Evolutionary conservation across 768 basidiomycete genomes (phyloP), one percentile per base, ranked within the genome.

Genomic region (Tricholoma matsutake): DNA sequence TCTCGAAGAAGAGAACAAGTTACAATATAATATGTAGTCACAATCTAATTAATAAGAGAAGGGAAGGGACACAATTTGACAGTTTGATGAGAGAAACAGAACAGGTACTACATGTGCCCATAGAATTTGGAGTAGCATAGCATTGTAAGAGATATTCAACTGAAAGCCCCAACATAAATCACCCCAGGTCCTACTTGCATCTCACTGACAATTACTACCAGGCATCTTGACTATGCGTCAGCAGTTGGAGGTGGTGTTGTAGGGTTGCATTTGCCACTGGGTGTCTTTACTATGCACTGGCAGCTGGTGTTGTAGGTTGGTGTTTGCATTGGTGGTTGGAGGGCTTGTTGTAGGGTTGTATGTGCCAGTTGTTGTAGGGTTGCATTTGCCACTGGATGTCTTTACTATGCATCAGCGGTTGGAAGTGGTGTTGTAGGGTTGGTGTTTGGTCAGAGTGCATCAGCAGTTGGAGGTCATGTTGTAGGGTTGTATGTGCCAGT

Each of bases 381-480:
- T 35, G 39, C 16, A n/a, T 41, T 91, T 94, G 67, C 97, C 96
- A 79, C 96, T 96, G 60, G 97, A 97, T 39, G 97, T 98, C 85
- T 98, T 98, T 63, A 98, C 87, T 4, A 32, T 32, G 31, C 31
- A n/a, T n/a, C n/a, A n/a, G n/a, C n/a, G n/a, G n/a, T n/a, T n/a
- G n/a, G n/a, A n/a, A n/a, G n/a, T n/a, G n/a, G n/a, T n/a, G n/a
- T n/a, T n/a, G n/a, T n/a, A n/a, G n/a, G n/a, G n/a, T n/a, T n/a
- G n/a, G n/a, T n/a, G n/a, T n/a, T n/a, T n/a, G n/a, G n/a, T n/a
- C n/a, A n/a, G n/a, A n/a, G n/a, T 41, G 39, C n/a, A 7, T 41
- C 39, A 7, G 39, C 39, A n/a, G 39, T 41, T 41, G 39, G 39
- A 41, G 39, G 39, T 41, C 14, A 16, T 41, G 39, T 41, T 41